Evolutionary conservation across 257 asterid species (phyloP).

Genomic region (Fraxinus quadrangulata): DNA sequence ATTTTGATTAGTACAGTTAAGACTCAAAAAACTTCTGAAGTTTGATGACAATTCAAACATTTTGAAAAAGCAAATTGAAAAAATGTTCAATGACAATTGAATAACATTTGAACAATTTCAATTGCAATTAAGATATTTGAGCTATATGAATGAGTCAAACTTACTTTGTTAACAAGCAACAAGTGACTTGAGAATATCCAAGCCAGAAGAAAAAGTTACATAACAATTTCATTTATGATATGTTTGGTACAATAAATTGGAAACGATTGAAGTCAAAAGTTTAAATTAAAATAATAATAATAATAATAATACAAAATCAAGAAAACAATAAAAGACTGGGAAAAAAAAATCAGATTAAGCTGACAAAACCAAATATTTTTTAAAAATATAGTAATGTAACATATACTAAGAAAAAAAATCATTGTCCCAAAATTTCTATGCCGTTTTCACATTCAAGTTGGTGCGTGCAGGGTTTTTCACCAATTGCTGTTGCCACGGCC

Average conservation of each 20-base stretch:
- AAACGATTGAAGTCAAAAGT: background rate
- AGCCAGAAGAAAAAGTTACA: background rate
- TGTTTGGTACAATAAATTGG: background rate
- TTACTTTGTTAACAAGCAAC: too few species aligned
- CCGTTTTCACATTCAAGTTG: constrained; percentile 21
- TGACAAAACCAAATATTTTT: background rate
- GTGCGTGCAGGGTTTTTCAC: constrained; percentile 32
- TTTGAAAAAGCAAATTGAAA: too few species aligned
- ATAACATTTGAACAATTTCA: too few species aligned
- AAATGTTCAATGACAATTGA: too few species aligned
- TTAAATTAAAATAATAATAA: background rate
- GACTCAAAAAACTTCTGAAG: too few species aligned
- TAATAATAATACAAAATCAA: background rate
- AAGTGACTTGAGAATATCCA: too few species aligned
- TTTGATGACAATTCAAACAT: too few species aligned
- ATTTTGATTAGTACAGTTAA: too few species aligned
- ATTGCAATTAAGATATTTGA: too few species aligned
- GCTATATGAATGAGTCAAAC: too few species aligned
- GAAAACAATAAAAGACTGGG: background rate
- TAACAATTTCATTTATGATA: background rate
- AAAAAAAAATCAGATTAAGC: background rate
- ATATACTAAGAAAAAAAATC: background rate
- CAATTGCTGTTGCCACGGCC: constrained; percentile 50
- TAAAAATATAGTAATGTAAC: background rate
- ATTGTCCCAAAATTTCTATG: constrained; percentile 35